Conservation (phyloP, 495 filamentous ascomycete genomes). For the Evernia prunastri region DNA sequence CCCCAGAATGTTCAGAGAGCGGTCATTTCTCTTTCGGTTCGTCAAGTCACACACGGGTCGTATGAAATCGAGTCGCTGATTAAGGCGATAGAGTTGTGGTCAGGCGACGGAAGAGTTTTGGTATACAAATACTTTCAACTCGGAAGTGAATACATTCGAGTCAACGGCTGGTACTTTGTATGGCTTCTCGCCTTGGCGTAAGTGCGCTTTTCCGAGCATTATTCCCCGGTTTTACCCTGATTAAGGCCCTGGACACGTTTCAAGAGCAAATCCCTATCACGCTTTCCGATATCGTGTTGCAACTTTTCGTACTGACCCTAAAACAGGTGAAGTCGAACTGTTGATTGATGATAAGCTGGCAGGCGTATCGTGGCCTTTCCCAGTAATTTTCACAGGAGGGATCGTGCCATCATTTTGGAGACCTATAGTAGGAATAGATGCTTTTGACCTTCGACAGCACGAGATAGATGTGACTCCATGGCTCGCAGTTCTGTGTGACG, state of each 20-base stretch:
- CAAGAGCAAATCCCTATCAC: too few relatives aligned
- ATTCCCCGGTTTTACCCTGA: too few relatives aligned
- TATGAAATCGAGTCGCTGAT: too few relatives aligned
- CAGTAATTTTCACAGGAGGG: conserved; percentile 82
- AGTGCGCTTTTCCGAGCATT: too few relatives aligned
- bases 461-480: conserved; percentile 83
- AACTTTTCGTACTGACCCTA: too few relatives aligned
- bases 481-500: conserved; percentile 61
- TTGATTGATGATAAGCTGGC: conserved; percentile 69
- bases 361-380: conserved; percentile 80
- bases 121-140: conserved; percentile 74
- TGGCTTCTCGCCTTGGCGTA: conserved; percentile 68
- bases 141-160: conserved; percentile 55
- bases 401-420: conserved; percentile 76
- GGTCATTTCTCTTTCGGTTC: conserved; percentile 68
- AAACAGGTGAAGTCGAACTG: conserved; percentile 59
- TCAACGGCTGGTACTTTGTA: conserved; percentile 51
- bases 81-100: too few relatives aligned
- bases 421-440: conserved; percentile 77
- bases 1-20: conserved; percentile 61
- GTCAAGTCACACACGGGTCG: too few relatives aligned
- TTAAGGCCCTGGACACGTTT: too few relatives aligned
- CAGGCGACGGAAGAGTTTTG: conserved; percentile 82
- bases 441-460: conserved; percentile 74
- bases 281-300: too few relatives aligned